Conservation (phyloP, 352 stramenopile genomes). For the Blastocystis sp. region DNA sequence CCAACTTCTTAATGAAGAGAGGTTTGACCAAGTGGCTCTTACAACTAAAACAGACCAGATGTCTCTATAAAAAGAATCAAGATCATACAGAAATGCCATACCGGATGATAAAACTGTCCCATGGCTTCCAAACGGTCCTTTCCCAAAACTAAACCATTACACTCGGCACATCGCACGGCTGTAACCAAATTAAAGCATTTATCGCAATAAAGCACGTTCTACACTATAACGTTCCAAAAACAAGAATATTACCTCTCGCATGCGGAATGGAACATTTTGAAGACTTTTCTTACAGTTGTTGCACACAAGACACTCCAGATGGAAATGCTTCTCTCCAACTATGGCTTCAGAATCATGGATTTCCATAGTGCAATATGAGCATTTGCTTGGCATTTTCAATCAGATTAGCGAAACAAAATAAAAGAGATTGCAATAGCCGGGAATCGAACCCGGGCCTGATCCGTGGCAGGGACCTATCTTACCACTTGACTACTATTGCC, state of each 20-base stretch:
- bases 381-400: background rate
- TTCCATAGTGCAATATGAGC: background rate
- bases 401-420: background rate
- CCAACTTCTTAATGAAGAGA: background rate
- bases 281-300: constrained; percentile 31
- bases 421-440: constrained; percentile 59
- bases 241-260: background rate
- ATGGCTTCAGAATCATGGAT: background rate
- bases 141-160: background rate
- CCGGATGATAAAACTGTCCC: constrained; percentile 40
- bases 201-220: constrained; percentile 46
- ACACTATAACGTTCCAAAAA: background rate
- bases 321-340: background rate
- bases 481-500: constrained; percentile 63
- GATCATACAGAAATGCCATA: background rate
- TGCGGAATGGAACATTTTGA: background rate
- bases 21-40: background rate
- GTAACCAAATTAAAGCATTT: constrained; percentile 25
- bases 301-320: constrained; percentile 46
- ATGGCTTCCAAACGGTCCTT: constrained; percentile 12
- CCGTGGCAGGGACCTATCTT: constrained; percentile 62
- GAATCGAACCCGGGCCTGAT: constrained; percentile 62
- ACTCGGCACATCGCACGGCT: constrained; percentile 3
- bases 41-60: constrained; percentile 38
- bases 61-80: constrained; percentile 2